These are phyloP conservation scores for Phytopythium cucurbitacearum DNA, from an alignment of 352 stramenopile species.

Conservation along the genomic window DNA sequence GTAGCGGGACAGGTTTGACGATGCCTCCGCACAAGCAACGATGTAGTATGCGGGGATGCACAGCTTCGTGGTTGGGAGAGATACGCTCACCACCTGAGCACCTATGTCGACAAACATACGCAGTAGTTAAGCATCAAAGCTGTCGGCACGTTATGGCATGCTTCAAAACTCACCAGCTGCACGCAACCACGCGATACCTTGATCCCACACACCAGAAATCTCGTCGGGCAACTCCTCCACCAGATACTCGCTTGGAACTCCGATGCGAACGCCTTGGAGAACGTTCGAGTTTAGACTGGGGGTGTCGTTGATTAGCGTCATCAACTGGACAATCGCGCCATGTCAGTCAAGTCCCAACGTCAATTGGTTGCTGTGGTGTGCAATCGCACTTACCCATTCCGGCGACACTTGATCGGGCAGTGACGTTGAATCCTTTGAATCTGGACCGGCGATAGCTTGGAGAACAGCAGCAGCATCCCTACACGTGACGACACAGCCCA, in stretches of 20 bases:
- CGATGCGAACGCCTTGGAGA: slow-evolving; percentile 84
- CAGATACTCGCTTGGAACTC: slow-evolving; percentile 93
- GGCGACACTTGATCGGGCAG: slow-evolving; percentile 36
- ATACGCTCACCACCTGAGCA: slow-evolving; percentile 72
- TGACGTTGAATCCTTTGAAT: slow-evolving; percentile 82
- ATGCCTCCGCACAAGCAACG: slow-evolving; percentile 96
- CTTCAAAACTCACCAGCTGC: slow-evolving; percentile 29
- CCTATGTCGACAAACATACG: slow-evolving; percentile 17
- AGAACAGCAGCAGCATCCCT: slow-evolving; percentile 81
- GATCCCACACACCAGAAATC: slow-evolving; percentile 84
- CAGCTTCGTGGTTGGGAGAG: slow-evolving; percentile 74
- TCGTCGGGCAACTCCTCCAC: slow-evolving; percentile 87
- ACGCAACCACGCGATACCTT: slow-evolving; percentile 65
- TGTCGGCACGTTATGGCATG: not conserved
- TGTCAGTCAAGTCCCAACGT: not conserved
- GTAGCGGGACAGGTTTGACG: slow-evolving; percentile 97
- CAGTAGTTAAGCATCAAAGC: not conserved
- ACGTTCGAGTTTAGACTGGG: slow-evolving; percentile 16
- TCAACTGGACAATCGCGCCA: not conserved
- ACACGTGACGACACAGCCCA: not conserved
- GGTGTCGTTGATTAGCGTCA: slow-evolving; percentile 33
- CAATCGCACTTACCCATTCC: slow-evolving; percentile 46
- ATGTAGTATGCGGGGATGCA: slow-evolving; percentile 98
- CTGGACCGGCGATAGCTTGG: slow-evolving; percentile 71
- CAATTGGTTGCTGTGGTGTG: not conserved